A percentile compares a stretch with the other conserved stretches of the same genome.
Conservation (phyloP, 2,329 filamentous ascomycete genomes). For the Pseudofabraea citricarpa region DNA sequence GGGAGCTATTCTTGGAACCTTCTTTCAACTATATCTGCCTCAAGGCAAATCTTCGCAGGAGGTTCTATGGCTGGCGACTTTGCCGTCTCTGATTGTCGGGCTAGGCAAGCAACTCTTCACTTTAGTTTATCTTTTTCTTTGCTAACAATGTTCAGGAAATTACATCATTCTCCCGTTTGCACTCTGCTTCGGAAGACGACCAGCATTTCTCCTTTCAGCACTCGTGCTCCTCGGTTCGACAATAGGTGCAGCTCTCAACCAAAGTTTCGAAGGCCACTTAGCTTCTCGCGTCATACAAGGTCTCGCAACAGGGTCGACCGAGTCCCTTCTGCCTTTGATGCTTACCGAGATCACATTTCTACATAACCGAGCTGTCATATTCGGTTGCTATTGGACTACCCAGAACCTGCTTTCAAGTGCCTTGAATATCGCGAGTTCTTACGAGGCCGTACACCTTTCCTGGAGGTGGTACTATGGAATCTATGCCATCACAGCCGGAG, state of each 20-base stretch:
- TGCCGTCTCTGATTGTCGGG: constrained; percentile 34
- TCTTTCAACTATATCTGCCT: constrained; percentile 28
- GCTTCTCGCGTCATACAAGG: constrained; percentile 31
- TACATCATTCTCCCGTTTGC: constrained; percentile 34
- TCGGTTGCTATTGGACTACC: constrained; percentile 34
- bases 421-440: constrained; percentile 31
- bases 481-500: constrained; percentile 29
- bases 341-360: constrained; percentile 36
- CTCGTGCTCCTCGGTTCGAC: constrained; percentile 28
- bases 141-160: too few relatives aligned
- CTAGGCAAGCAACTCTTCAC: constrained; percentile 31
- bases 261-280: constrained; percentile 31
- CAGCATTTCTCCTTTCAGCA: constrained; percentile 27
- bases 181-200: constrained; percentile 33
- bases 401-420: constrained; percentile 31
- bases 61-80: constrained; percentile 31
- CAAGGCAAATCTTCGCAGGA: constrained; percentile 22
- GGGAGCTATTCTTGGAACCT: constrained; percentile 31
- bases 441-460: constrained; percentile 28
- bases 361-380: constrained; percentile 31
- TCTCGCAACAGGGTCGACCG: constrained; percentile 32
- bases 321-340: constrained; percentile 35
- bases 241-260: constrained; percentile 29
- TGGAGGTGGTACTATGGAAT: constrained; percentile 40
- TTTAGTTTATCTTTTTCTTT: too few relatives aligned